Percentiles rank a stretch among this genome's conserved stretches.
Evolutionary conservation across 768 basidiomycete genomes (phyloP).

Genomic region (Amanita muscaria): DNA sequence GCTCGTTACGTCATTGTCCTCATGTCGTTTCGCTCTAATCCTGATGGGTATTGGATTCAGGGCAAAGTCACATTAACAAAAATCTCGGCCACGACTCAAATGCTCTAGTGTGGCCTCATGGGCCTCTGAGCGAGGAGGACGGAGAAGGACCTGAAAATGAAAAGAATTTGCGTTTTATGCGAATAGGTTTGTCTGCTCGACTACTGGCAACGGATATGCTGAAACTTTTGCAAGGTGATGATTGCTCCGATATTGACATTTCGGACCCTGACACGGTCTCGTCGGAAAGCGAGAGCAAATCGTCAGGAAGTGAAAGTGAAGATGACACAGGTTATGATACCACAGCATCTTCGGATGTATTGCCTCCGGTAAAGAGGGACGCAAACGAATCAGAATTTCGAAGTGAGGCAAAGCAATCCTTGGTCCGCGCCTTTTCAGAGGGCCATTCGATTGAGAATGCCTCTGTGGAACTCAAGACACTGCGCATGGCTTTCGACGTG

Average conservation of each 20-base stretch:
- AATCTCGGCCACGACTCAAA: slow-evolving; percentile 59
- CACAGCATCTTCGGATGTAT: slow-evolving; percentile 41
- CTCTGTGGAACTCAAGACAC: slow-evolving; percentile 87
- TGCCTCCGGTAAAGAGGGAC: slow-evolving; percentile 33
- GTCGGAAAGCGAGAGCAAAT: slow-evolving; percentile 39
- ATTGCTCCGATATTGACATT: slow-evolving; percentile 49
- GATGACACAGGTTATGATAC: slow-evolving; percentile 25
- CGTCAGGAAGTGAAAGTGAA: slow-evolving; percentile 33
- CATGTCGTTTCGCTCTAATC: background rate
- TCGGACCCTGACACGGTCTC: slow-evolving; percentile 53
- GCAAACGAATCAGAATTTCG: slow-evolving; percentile 63
- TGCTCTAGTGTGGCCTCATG: slow-evolving; percentile 74
- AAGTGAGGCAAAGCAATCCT: slow-evolving; percentile 69
- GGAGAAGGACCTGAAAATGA: slow-evolving; percentile 51
- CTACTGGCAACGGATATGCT: background rate
- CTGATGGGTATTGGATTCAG: slow-evolving; percentile 40
- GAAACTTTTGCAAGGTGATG: slow-evolving; percentile 40
- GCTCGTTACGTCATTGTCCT: slow-evolving; percentile 36
- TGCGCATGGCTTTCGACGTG: slow-evolving; percentile 96
- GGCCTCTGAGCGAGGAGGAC: slow-evolving; percentile 55
- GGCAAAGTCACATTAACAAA: slow-evolving; percentile 24
- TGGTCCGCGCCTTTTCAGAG: slow-evolving; percentile 89
- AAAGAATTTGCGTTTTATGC: slow-evolving; percentile 64
- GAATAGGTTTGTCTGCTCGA: slow-evolving; percentile 44
- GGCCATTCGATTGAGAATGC: slow-evolving; percentile 90